phyloP scores from a whole-genome alignment of 371 early-diverging fungal genomes.

The Zopfochytrium polystomum region DNA sequence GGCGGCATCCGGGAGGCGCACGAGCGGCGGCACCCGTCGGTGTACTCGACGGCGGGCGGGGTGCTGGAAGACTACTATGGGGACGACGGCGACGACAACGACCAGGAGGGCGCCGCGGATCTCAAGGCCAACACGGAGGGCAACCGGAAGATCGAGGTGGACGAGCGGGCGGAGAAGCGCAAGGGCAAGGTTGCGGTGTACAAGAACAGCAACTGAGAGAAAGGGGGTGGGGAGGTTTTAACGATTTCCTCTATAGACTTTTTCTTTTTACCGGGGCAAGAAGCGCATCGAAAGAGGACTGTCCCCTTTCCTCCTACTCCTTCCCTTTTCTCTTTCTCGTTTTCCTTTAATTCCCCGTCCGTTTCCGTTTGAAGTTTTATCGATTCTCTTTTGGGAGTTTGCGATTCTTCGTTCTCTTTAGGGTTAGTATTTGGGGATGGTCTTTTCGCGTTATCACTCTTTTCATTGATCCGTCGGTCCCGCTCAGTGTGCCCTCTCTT shows the following conservation, averaged over 20 bases:
- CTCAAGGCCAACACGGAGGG: not conserved
- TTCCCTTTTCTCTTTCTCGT: too few relatives aligned
- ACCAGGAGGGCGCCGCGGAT: not conserved
- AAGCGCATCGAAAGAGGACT: too few relatives aligned
- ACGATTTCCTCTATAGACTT: not conserved
- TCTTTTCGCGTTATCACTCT: too few relatives aligned
- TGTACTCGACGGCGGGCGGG: not conserved
- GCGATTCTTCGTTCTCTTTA: too few relatives aligned
- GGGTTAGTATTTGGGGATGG: too few relatives aligned
- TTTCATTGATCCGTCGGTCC: too few relatives aligned
- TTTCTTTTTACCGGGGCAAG: not conserved
- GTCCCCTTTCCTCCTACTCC: too few relatives aligned
- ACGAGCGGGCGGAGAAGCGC: not conserved
- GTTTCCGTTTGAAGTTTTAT: too few relatives aligned
- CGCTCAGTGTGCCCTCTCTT: too few relatives aligned
- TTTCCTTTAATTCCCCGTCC: too few relatives aligned
- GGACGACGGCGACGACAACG: not conserved
- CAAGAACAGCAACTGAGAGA: not conserved
- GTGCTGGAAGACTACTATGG: not conserved
- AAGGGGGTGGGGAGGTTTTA: not conserved
- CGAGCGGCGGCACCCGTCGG: not conserved
- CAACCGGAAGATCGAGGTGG: not conserved
- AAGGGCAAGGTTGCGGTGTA: not conserved
- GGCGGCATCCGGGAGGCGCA: too few relatives aligned
- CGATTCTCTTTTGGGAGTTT: too few relatives aligned